These are phyloP conservation scores for Blastomyces gilchristii DNA, from an alignment of 2,329 filamentous ascomycete species.

Conservation along the genomic window DNA sequence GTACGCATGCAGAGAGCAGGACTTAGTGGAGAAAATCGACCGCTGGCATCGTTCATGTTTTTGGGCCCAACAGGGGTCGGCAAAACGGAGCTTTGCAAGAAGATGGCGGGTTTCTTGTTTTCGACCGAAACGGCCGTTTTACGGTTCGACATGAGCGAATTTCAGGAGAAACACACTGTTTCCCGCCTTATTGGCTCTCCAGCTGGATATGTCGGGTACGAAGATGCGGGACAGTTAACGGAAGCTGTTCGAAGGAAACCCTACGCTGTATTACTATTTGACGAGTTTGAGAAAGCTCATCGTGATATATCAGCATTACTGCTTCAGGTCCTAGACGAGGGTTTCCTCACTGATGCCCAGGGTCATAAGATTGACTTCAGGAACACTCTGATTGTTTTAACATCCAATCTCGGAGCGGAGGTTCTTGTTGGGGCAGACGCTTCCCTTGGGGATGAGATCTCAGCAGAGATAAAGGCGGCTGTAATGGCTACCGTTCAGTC, in stretches of 20 bases:
- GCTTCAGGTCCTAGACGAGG: constrained; percentile 90
- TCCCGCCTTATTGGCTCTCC: constrained; percentile 86
- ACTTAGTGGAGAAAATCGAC: constrained; percentile 80
- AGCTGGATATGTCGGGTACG: constrained; percentile 91
- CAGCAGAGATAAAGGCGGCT: constrained; percentile 59
- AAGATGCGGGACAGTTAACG: constrained; percentile 90
- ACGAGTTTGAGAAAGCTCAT: constrained; percentile 97
- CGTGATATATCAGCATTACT: constrained; percentile 86
- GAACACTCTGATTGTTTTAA: constrained; percentile 93
- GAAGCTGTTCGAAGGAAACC: constrained; percentile 92
- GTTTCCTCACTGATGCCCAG: constrained; percentile 88
- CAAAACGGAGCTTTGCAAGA: constrained; percentile 96
- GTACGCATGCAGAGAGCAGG: constrained; percentile 90
- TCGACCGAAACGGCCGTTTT: constrained; percentile 84
- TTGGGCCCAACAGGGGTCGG: constrained; percentile 91
- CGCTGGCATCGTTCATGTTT: constrained; percentile 94
- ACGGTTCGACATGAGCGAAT: constrained; percentile 95
- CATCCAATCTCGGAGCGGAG: constrained; percentile 86
- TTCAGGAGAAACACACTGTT: constrained; percentile 94
- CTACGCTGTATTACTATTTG: constrained; percentile 87
- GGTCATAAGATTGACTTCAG: constrained; percentile 95
- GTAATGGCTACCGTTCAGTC: constrained; percentile 80
- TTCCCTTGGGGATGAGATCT: constrained; percentile 58
- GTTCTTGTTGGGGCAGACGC: constrained; percentile 71
- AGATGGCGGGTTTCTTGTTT: constrained; percentile 86